These are phyloP conservation scores for Pythium chondricola DNA, from an alignment of 352 stramenopile genomes.

Conservation along the genomic window DNA sequence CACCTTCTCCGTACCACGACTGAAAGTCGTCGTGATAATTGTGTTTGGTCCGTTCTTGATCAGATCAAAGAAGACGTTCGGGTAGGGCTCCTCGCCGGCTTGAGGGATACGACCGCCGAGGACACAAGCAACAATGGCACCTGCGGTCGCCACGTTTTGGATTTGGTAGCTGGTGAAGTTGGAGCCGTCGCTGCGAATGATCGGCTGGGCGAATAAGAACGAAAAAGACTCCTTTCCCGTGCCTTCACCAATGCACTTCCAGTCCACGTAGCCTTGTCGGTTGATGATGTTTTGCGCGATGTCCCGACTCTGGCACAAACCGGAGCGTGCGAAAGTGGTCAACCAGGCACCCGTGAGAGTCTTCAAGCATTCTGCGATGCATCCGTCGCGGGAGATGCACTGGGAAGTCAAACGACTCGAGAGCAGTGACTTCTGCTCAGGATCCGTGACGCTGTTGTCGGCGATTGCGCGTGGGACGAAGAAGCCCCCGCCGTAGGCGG, in stretches of 20 bases:
- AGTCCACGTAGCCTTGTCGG: conserved; percentile 7
- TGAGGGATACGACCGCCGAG: conserved; percentile 12
- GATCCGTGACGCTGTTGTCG: conserved; percentile 5
- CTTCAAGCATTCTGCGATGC: neutral
- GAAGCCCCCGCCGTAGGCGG: conserved; percentile 2
- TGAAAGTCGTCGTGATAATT: conserved; percentile 14
- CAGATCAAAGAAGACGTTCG: conserved; percentile 12
- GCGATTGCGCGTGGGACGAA: conserved; percentile 1
- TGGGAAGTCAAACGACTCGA: conserved; percentile 1
- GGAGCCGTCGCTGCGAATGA: neutral
- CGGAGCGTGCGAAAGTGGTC: conserved; percentile 3
- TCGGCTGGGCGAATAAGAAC: neutral
- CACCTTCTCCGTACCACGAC: conserved; percentile 9
- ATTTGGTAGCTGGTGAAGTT: neutral
- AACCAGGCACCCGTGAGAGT: neutral
- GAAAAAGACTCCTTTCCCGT: conserved; percentile 5
- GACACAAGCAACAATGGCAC: conserved; percentile 8
- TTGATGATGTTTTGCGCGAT: conserved; percentile 3
- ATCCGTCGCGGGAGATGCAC: conserved; percentile 12
- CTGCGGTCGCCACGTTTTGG: neutral
- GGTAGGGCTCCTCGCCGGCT: conserved; percentile 4
- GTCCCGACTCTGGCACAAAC: conserved; percentile 1
- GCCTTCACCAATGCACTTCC: conserved; percentile 7
- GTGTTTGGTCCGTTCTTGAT: conserved; percentile 10
- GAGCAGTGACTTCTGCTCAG: neutral